Evolutionary conservation across 2,329 filamentous ascomycete species (phyloP).

Genomic region (Calonectria crousiana): DNA sequence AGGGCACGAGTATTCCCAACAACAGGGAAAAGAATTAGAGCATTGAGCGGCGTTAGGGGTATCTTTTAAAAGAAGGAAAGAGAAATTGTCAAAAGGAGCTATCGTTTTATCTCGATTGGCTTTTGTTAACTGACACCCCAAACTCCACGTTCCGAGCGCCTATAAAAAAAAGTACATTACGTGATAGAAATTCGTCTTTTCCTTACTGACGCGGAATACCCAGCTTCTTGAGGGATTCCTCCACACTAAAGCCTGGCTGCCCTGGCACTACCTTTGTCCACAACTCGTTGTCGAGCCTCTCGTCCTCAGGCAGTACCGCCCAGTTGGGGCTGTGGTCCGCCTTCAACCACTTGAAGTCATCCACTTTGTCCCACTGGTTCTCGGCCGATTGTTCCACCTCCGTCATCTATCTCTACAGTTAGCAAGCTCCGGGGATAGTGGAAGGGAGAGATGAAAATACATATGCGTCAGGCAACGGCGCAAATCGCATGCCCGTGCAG

Average conservation of each 20-base stretch:
- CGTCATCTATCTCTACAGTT: slow-evolving; percentile 36
- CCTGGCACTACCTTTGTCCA: slow-evolving; percentile 80
- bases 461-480: slow-evolving; percentile 77
- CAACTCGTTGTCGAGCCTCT: slow-evolving; percentile 70
- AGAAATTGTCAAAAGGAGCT: slow-evolving; percentile 16
- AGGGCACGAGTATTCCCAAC: neutral
- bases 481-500: slow-evolving; percentile 83
- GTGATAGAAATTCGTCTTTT: neutral
- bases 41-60: slow-evolving; percentile 29
- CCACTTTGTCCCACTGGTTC: slow-evolving; percentile 90
- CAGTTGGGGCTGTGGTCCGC: slow-evolving; percentile 89
- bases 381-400: slow-evolving; percentile 49
- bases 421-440: neutral
- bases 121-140: slow-evolving; percentile 26
- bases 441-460: slow-evolving; percentile 56
- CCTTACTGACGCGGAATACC: slow-evolving; percentile 50
- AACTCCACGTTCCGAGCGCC: slow-evolving; percentile 11
- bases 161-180: slow-evolving; percentile 12
- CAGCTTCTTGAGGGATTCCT: slow-evolving; percentile 72
- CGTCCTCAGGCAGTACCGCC: slow-evolving; percentile 73
- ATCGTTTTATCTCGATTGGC: slow-evolving; percentile 27
- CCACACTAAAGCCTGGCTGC: slow-evolving; percentile 69
- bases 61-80: neutral
- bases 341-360: slow-evolving; percentile 99
- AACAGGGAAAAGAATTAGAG: slow-evolving; percentile 6